Base-by-base conservation (phyloP, 345 rosid genomes). In the Lagerstroemia speciosa region DNA sequence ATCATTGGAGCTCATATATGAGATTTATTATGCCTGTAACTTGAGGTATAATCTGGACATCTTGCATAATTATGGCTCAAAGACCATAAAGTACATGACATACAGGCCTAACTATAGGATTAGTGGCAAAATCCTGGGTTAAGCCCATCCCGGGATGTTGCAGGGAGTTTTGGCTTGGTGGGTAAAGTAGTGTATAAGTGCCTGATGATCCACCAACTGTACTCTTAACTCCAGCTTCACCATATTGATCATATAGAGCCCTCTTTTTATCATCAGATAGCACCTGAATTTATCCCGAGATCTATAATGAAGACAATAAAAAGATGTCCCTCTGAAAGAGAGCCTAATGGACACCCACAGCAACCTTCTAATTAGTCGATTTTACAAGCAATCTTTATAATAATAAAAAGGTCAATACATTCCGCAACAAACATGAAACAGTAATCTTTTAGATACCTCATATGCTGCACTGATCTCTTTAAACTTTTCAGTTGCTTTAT, bases 211-310 rank as follows among this genome's bases (percentile, higher is more conserved):
- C 97, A 41, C 97, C 99, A 69, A 89, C 89, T 0, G 95, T 34
- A 83, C 92, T 89, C 84, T 91, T 94, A 64, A 94, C 91, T 68
- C 97, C 99, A 64, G 96, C 99, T 86, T 91, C 99, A 67, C 99
- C 99, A 77, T 84, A 91, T 78, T 80, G 96, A 81, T 94, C 99
- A 68, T 94, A 94, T 71, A 91, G 76, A 75, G 97, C 87, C 81
- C 99, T 86, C 84, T 91, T 91, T 77, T 91, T 80, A 71, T 91
- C 93, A 71, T 94, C 99, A 71, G 97, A 94, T 82, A 91, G 87
- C 77, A 94, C 99, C 99, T 91, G 96, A 71, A 22, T 37, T 50
- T 5, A 34, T 40, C 43, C 33, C 57, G 26, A 37, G 26, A 40
- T 32, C 52, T n/a, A n/a, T n/a, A n/a, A n/a, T n/a, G n/a, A 38